Base-by-base conservation (phyloP, 2,329 filamentous ascomycete species). In the Fusarium haematococcum region DNA sequence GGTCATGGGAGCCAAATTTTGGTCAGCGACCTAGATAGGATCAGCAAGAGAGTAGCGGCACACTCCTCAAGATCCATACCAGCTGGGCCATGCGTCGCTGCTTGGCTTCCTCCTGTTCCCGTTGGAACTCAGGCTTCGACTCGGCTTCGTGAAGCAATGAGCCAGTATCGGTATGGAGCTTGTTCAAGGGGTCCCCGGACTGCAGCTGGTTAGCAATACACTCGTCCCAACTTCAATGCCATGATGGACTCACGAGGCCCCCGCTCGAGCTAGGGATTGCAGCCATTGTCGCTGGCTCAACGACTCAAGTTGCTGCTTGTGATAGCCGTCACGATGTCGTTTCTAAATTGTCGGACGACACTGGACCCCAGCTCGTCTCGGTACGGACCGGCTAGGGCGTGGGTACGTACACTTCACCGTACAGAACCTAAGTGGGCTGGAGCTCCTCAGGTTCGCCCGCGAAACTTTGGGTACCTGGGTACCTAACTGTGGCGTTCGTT, bases 1-100 rank as follows among this genome's bases (percentile, higher is more conserved):
- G 16, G 95, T 94, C 78, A 97, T 94, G 45, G 97, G 96, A 67
- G 97, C 90, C 50, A 94, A 94, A 75, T 93, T 92, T 82, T 98
- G 97, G 83, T 93, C 90, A 75, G 91, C 76, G 73, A 84, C 80
- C 83, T 84, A 64, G 50, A 25, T 6, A 33, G 6, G n/a, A 61
- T 82, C 68, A 82, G 74, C 25, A 45, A 50, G 11, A 16, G 14
- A 27, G 18, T 18, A 10, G 23, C 6, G 14, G 18, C 4, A n/a
- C 1, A 41, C n/a, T 16, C 4, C 8, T 10, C 13, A 8, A 20
- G 16, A 6, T 11, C 9, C 74, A 20, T 81, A 84, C 84, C 77
- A 84, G 76, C 69, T 84, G 80, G 11, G 83, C 81, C 30, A 85
- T 75, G 57, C 84, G 80, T 50, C 82, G 80, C 67, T 85, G 80